Conservation (phyloP, 352 stramenopile species). For the Pythium rishiriense region DNA sequence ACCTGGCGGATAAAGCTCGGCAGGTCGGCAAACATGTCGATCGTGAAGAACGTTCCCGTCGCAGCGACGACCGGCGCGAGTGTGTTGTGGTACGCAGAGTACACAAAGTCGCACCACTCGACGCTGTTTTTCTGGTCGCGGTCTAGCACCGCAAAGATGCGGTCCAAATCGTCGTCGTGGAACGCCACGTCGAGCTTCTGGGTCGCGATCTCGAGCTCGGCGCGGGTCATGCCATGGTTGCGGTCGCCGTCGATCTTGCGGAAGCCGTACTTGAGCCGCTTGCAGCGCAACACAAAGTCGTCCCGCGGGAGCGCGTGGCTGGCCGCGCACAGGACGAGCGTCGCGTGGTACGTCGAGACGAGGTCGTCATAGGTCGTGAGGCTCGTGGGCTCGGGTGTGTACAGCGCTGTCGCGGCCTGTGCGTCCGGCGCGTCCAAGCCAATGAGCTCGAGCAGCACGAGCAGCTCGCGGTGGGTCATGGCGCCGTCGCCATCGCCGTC, state of each 20-base stretch:
- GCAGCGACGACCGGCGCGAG: slow-evolving; percentile 5
- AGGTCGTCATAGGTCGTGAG: not conserved
- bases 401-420: not conserved
- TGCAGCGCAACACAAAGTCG: slow-evolving; percentile 41
- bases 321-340: slow-evolving; percentile 6
- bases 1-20: slow-evolving; percentile 37
- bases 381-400: not conserved
- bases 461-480: slow-evolving; percentile 30
- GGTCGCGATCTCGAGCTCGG: slow-evolving; percentile 54
- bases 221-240: slow-evolving; percentile 32
- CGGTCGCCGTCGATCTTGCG: slow-evolving; percentile 42
- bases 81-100: slow-evolving; percentile 36
- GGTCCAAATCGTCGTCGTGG: slow-evolving; percentile 33
- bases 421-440: slow-evolving; percentile 23
- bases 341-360: slow-evolving; percentile 19
- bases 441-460: slow-evolving; percentile 32
- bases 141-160: slow-evolving; percentile 38
- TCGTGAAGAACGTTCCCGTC: slow-evolving; percentile 33
- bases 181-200: slow-evolving; percentile 49
- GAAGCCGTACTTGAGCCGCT: slow-evolving; percentile 49
- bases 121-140: slow-evolving; percentile 36
- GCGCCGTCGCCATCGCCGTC: slow-evolving; percentile 41
- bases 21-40: slow-evolving; percentile 46
- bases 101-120: slow-evolving; percentile 54
- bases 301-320: slow-evolving; percentile 23